Conservation (phyloP, 2,329 filamentous ascomycete species). For the Colletotrichum endophyticum region DNA sequence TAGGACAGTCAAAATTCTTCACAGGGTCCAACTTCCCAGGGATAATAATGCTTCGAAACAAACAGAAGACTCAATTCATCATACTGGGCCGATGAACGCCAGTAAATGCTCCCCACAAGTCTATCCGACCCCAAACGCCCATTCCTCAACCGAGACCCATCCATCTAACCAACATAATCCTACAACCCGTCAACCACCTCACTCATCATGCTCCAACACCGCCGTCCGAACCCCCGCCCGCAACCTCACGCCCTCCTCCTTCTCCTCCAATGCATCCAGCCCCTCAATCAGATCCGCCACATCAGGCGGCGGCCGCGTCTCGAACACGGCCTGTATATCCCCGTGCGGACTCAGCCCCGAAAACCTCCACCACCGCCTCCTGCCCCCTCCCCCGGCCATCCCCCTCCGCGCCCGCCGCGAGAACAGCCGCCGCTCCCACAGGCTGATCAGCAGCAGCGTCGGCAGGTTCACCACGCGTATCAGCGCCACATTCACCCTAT, state of each 20-base stretch:
- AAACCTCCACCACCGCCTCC: slow-evolving; percentile 24
- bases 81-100: background rate
- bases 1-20: too few species aligned
- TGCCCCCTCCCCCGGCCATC: background rate
- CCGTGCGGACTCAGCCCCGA: slow-evolving; percentile 57
- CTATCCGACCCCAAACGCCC: background rate
- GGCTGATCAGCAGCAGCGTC: slow-evolving; percentile 62
- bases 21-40: too few species aligned
- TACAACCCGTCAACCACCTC: background rate
- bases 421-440: slow-evolving; percentile 61
- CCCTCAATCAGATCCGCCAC: slow-evolving; percentile 34
- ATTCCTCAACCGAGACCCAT: background rate
- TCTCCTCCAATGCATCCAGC: slow-evolving; percentile 8
- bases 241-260: background rate
- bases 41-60: background rate
- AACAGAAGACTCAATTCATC: background rate
- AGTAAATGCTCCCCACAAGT: background rate
- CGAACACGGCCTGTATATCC: slow-evolving; percentile 65
- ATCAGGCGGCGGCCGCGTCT: slow-evolving; percentile 57
- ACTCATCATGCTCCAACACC: slow-evolving; percentile 7
- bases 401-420: slow-evolving; percentile 48
- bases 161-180: background rate
- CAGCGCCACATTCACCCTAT: slow-evolving; percentile 72
- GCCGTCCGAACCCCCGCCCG: background rate
- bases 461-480: slow-evolving; percentile 69